A percentile compares a stretch with the other conserved stretches of the same genome.
Conservation (phyloP, 495 filamentous ascomycete genomes). For the Penicillium waksmanii region DNA sequence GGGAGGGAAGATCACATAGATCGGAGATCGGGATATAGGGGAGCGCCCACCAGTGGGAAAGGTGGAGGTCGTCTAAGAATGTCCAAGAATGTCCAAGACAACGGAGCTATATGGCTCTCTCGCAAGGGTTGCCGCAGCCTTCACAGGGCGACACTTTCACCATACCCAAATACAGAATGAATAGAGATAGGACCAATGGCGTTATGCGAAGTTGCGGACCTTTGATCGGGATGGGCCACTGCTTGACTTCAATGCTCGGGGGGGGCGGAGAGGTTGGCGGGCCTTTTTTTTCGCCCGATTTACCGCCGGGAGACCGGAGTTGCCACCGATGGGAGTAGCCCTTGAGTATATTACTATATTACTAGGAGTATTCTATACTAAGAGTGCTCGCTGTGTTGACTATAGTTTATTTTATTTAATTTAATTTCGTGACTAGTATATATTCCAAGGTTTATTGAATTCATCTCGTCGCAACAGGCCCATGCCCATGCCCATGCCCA, state of each 20-base stretch:
- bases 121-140: slow-evolving; percentile 25
- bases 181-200: not conserved
- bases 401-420: not conserved
- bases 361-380: too few relatives aligned
- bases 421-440: not conserved
- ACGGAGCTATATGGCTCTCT: slow-evolving; percentile 16
- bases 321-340: not conserved
- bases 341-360: too few relatives aligned
- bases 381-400: too few relatives aligned
- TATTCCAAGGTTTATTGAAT: too few relatives aligned
- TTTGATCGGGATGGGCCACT: slow-evolving; percentile 2
- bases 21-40: slow-evolving; percentile 3
- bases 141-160: slow-evolving; percentile 9
- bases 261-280: slow-evolving; percentile 19
- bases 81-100: slow-evolving; percentile 4
- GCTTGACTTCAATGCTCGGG: too few relatives aligned
- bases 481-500: not conserved
- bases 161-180: slow-evolving; percentile 2
- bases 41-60: slow-evolving; percentile 4
- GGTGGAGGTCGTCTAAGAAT: not conserved
- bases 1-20: not conserved
- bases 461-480: not conserved
- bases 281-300: slow-evolving; percentile 34
- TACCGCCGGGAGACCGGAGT: slow-evolving; percentile 30
- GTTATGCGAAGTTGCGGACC: not conserved